Conservation (phyloP, 2,329 filamentous ascomycete species). For the Acephala macrosclerotiorum region DNA sequence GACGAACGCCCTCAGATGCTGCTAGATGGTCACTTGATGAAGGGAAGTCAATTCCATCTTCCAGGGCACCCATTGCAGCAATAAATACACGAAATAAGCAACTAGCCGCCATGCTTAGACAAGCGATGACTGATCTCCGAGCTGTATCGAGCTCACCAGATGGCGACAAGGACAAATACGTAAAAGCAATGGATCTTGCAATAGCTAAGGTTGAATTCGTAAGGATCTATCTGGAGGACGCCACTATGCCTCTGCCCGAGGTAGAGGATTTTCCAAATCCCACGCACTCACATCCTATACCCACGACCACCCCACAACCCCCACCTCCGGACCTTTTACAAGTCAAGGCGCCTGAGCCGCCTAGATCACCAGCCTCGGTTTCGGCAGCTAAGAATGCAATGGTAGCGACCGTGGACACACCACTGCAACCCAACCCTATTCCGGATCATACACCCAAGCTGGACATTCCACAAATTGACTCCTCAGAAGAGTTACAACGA, state of each 20-base stretch:
- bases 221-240: constrained; percentile 67
- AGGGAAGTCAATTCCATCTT: constrained; percentile 36
- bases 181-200: constrained; percentile 64
- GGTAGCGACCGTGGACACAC: constrained; percentile 5
- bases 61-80: constrained; percentile 51
- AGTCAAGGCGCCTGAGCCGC: constrained; percentile 8
- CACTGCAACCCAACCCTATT: constrained; percentile 13
- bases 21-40: constrained; percentile 44
- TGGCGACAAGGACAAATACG: constrained; percentile 49
- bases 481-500: neutral
- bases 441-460: constrained; percentile 1
- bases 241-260: constrained; percentile 57
- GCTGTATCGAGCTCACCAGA: constrained; percentile 60
- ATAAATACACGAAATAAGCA: constrained; percentile 72
- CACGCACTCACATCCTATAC: neutral
- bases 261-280: constrained; percentile 12
- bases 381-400: constrained; percentile 9
- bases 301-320: constrained; percentile 11
- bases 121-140: constrained; percentile 69
- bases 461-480: constrained; percentile 11
- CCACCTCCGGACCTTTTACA: constrained; percentile 18
- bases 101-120: constrained; percentile 72
- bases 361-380: constrained; percentile 14
- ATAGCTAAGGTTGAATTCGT: constrained; percentile 71
- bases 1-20: constrained; percentile 33